phyloP scores from a whole-genome alignment of 306 rosid genomes.

The Quillaja saponaria region DNA sequence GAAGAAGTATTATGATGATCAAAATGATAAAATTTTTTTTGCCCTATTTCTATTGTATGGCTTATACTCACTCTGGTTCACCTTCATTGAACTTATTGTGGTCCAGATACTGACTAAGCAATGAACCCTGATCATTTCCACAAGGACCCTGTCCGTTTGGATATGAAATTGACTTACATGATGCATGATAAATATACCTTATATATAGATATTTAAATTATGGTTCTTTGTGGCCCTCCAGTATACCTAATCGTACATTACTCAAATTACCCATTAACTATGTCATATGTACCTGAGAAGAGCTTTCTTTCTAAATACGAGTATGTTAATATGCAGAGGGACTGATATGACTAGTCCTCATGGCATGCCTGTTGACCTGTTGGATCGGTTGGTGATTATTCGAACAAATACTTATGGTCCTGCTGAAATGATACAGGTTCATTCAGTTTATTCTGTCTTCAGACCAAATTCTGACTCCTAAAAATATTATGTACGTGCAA shows the following conservation, averaged over 20 bases:
- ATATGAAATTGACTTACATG: no score
- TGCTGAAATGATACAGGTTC: conserved; percentile 93
- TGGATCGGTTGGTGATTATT: conserved; percentile 87
- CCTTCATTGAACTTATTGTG: no score
- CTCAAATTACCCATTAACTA: neutral
- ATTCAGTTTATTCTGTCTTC: conserved; percentile 4
- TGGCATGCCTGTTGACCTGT: conserved; percentile 92
- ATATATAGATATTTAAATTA: no score
- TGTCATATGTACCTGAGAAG: neutral
- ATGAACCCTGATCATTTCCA: no score
- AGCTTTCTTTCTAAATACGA: conserved; percentile 25
- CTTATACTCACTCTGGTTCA: neutral
- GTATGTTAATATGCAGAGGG: conserved; percentile 53
- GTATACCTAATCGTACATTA: no score
- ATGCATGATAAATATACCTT: no score
- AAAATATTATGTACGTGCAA: conserved; percentile 3
- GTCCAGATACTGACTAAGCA: no score
- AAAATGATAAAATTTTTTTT: neutral
- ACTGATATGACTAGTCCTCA: conserved; percentile 97
- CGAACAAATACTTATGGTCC: conserved; percentile 81
- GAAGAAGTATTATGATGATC: no score
- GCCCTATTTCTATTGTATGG: conserved; percentile 6
- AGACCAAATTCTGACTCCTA: neutral
- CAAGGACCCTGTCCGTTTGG: no score
- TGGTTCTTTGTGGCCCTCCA: no score